Evolutionary conservation across 2,329 filamentous ascomycete genomes (phyloP), one percentile per base, ranked within the genome.

Genomic region (Colletotrichum lini): DNA sequence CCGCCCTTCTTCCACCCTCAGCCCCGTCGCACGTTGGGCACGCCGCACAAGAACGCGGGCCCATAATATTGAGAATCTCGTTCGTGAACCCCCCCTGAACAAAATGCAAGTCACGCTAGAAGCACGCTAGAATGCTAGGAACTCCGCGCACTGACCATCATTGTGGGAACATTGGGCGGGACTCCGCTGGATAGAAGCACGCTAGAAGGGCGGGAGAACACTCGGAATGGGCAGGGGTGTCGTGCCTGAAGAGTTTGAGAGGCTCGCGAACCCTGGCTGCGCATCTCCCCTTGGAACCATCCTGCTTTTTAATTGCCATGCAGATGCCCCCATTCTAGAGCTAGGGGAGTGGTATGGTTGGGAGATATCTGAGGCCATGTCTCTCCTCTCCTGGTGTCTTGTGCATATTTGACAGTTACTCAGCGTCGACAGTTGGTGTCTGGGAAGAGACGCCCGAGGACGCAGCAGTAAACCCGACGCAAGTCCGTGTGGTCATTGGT

Each of bases 151-250:
- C 23, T 23, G 57, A 5, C 18, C 58, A 59, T 2, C 0, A 15
- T 18, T 15, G 15, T 38, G 52, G 49, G 5, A 7, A 35, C 8
- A 13, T 38, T 5, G 8, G 23, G 65, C 16, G 56, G 68, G 58
- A 23, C 45, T 47, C 38, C 57, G 45, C 45, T 38, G 23, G 0
- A 60, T 59, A 52, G 65, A 71, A 71, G 52, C 57, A 44, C 65
- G 68, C 58, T 71, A 68, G 68, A 71, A 68, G 65, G 65, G 35
- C 58, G 58, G 58, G 58, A 68, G 58, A 71, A 71, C 23, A 23
- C 40, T 9, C 16, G 9, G 13, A 26, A 16, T n/a, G 42, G 35
- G 30, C 57, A 62, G 35, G 44, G 35, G 38, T 49, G 58, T 8
- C 18, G 44, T 23, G 45, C 35, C 13, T 50, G 45, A 50, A 40